These are phyloP conservation scores for Hibiscus mutabilis DNA, from an alignment of 345 rosid species.

Conservation along the genomic window DNA sequence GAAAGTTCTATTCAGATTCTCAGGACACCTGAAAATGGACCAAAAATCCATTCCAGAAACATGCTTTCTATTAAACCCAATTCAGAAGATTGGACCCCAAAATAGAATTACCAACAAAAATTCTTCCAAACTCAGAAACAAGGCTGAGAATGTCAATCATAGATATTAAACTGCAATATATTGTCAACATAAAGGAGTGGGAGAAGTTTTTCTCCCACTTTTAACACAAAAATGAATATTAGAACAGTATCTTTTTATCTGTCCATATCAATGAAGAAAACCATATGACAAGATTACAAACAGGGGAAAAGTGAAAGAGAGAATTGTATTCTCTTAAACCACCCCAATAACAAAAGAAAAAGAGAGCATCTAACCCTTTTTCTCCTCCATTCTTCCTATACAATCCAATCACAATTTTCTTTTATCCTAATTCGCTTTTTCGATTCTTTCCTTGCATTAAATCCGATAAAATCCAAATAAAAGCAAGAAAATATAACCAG, in stretches of 20 bases:
- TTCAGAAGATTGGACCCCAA: not conserved
- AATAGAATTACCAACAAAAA: too few species aligned
- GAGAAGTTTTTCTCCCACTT: conserved; percentile 29
- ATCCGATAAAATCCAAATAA: conserved; percentile 16
- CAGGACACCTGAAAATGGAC: not conserved
- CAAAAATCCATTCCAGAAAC: not conserved
- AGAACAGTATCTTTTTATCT: conserved; percentile 14
- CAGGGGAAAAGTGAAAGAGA: conserved; percentile 32
- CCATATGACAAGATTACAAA: conserved; percentile 23
- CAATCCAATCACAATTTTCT: conserved; percentile 29
- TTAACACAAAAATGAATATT: conserved; percentile 10
- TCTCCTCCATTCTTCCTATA: conserved; percentile 33
- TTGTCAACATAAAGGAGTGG: too few species aligned
- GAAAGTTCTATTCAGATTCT: not conserved
- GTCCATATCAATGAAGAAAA: conserved; percentile 17
- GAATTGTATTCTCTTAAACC: conserved; percentile 33
- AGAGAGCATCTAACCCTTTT: conserved; percentile 20
- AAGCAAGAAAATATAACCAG: conserved; percentile 30
- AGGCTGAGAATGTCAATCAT: too few species aligned
- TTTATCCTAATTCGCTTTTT: conserved; percentile 25
- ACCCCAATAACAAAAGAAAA: conserved; percentile 23
- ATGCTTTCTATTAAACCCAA: not conserved
- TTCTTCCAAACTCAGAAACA: not conserved
- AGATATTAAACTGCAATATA: too few species aligned
- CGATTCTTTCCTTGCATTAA: conserved; percentile 15